phyloP scores from a whole-genome alignment of 257 asterid species.

The Nicotiana attenuata region DNA sequence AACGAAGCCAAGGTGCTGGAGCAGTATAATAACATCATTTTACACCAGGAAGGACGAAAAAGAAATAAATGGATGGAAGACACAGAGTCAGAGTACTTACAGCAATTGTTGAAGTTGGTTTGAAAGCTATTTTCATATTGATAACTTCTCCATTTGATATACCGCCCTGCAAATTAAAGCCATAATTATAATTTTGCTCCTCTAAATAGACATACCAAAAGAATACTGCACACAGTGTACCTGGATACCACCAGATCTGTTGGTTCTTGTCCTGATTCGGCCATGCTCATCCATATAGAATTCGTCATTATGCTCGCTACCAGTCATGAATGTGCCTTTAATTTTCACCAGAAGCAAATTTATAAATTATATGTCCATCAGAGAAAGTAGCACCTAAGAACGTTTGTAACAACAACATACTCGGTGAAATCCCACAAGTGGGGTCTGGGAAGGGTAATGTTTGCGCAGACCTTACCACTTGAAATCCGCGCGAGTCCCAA shows the following conservation, averaged over 20 bases:
- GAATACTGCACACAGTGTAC: conserved; percentile 22
- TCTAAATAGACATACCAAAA: neutral
- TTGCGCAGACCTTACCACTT: too few species aligned
- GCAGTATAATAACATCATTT: neutral
- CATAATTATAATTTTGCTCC: conserved; percentile 9
- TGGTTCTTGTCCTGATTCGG: conserved; percentile 76
- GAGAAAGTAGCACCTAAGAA: neutral
- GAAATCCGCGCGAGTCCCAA: too few species aligned
- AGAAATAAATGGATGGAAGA: neutral
- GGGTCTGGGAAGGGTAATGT: too few species aligned
- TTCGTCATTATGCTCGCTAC: conserved; percentile 94
- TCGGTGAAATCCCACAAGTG: too few species aligned
- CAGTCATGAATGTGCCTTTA: conserved; percentile 88
- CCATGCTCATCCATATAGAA: conserved; percentile 80
- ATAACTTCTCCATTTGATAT: conserved; percentile 96
- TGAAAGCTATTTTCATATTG: conserved; percentile 87
- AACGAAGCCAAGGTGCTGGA: neutral
- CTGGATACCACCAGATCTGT: conserved; percentile 97
- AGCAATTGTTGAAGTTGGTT: conserved; percentile 90
- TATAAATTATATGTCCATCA: neutral
- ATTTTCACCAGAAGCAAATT: conserved; percentile 18
- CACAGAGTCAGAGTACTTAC: conserved; percentile 37
- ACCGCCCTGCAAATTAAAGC: conserved; percentile 68
- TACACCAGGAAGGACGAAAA: neutral
- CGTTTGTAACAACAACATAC: neutral